A percentile compares a stretch with the other conserved stretches of the same genome.
These are phyloP conservation scores for Xylaria sp. DNA, from an alignment of 2,329 filamentous ascomycete species.

Conservation along the genomic window DNA sequence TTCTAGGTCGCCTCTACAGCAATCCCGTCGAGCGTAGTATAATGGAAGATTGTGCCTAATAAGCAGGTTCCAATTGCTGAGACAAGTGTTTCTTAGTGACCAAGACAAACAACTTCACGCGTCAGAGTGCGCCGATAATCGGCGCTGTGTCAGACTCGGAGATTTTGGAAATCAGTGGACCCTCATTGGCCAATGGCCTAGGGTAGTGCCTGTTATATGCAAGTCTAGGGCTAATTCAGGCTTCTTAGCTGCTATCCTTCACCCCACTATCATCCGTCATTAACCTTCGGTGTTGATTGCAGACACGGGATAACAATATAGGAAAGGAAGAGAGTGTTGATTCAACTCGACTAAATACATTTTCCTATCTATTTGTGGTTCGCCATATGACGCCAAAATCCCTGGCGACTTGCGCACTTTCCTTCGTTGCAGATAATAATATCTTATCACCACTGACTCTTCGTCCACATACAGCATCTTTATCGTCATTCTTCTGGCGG, in stretches of 20 bases:
- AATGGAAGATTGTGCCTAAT: too few species aligned
- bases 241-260: neutral
- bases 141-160: slow-evolving; percentile 10
- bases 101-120: neutral
- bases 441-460: slow-evolving; percentile 1
- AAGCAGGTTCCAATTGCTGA: neutral
- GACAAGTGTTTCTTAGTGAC: neutral
- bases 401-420: too few species aligned
- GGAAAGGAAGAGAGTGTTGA: neutral
- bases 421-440: neutral
- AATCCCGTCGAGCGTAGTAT: too few species aligned
- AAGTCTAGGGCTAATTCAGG: too few species aligned
- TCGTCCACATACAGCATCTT: neutral
- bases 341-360: slow-evolving; percentile 3
- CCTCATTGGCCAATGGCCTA: slow-evolving; percentile 30
- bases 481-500: slow-evolving; percentile 2
- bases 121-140: slow-evolving; percentile 26
- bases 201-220: neutral
- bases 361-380: neutral
- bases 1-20: too few species aligned
- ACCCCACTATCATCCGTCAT: slow-evolving; percentile 8
- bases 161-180: slow-evolving; percentile 25
- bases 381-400: neutral
- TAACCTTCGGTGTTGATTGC: neutral
- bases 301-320: neutral